These are phyloP conservation scores for Elongisporangium anandrum DNA, from an alignment of 352 stramenopile genomes.

Conservation along the genomic window DNA sequence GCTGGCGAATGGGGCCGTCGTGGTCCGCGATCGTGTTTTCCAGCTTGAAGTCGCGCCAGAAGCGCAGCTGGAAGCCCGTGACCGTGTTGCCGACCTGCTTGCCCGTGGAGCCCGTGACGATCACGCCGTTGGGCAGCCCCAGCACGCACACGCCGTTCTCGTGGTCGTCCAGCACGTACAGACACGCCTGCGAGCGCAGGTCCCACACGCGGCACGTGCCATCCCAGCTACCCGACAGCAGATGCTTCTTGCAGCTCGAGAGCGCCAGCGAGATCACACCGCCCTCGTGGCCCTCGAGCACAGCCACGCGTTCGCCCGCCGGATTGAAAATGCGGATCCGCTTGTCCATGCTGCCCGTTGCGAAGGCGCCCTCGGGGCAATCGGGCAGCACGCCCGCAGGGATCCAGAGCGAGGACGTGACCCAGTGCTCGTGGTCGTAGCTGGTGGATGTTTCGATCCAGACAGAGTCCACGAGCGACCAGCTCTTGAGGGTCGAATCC, in stretches of 20 bases:
- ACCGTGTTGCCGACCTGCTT: conserved; percentile 72
- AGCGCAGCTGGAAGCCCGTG: conserved; percentile 74
- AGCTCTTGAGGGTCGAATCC: conserved; percentile 60
- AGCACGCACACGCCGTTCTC: conserved; percentile 86
- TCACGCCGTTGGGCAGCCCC: conserved; percentile 41
- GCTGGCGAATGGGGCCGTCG: conserved; percentile 63
- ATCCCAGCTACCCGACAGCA: conserved; percentile 83
- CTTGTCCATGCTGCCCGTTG: conserved; percentile 81
- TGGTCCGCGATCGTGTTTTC: conserved; percentile 60
- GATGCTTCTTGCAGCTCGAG: conserved; percentile 23
- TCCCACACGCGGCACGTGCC: conserved; percentile 76
- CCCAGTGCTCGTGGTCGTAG: conserved; percentile 82
- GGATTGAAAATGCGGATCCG: conserved; percentile 59
- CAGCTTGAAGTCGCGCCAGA: conserved; percentile 56
- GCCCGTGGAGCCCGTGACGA: conserved; percentile 78
- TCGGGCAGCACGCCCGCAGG: conserved; percentile 15
- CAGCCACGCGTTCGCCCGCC: conserved; percentile 30
- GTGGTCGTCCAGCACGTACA: conserved; percentile 56
- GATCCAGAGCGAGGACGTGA: conserved; percentile 55
- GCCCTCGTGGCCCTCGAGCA: conserved; percentile 61
- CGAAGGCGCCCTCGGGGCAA: conserved; percentile 43
- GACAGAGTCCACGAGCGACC: conserved; percentile 30
- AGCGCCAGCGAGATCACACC: conserved; percentile 72
- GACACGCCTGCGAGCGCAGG: conserved; percentile 37
- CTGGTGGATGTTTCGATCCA: conserved; percentile 48